Evolutionary conservation across 306 rosid genomes (phyloP).

Genomic region (Corylus avellana): DNA sequence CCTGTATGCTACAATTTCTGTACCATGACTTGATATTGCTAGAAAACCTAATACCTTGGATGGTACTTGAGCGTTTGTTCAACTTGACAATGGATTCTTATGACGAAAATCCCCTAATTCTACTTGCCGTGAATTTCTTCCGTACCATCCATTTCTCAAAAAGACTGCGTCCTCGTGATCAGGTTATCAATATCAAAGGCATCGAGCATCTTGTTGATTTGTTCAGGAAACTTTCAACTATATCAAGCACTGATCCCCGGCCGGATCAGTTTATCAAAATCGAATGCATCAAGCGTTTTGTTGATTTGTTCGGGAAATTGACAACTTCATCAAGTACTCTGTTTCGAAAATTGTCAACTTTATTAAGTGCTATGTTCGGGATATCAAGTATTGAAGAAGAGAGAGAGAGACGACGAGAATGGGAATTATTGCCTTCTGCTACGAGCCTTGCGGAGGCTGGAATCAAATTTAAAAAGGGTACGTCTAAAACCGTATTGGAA

Average conservation of each 20-base stretch:
- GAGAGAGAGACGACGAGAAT: too few species aligned
- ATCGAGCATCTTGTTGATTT: conserved; percentile 19
- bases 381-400: too few species aligned
- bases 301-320: background rate
- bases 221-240: background rate
- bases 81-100: background rate
- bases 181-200: background rate
- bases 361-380: too few species aligned
- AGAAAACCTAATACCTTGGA: conserved; percentile 36
- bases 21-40: conserved; percentile 22
- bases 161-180: background rate
- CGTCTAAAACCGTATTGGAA: background rate
- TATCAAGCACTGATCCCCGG: too few species aligned
- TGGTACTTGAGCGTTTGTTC: conserved; percentile 16
- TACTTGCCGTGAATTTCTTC: background rate
- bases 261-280: too few species aligned
- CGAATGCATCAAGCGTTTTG: too few species aligned
- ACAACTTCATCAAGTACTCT: too few species aligned
- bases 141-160: background rate
- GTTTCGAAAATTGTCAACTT: too few species aligned
- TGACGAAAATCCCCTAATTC: background rate
- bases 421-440: background rate
- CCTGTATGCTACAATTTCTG: conserved; percentile 4
- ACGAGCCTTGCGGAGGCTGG: conserved; percentile 10
- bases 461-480: background rate